phyloP scores from a whole-genome alignment of 1,139 yeast species.

The Saccharomyces hybrid region DNA sequence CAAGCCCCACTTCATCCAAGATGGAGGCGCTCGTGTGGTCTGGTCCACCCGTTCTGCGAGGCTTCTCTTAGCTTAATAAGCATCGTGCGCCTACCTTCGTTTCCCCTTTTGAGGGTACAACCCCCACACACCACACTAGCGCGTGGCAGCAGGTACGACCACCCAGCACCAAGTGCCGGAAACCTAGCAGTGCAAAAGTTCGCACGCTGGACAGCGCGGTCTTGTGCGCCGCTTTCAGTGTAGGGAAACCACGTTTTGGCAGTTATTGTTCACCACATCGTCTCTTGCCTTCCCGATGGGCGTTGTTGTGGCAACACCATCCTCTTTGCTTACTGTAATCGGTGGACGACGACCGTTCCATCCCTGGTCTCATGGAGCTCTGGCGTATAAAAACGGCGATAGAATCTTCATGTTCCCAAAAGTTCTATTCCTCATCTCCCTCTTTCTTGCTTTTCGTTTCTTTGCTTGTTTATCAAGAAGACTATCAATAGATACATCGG shows the following conservation, averaged over 20 bases:
- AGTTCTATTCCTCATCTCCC: not conserved
- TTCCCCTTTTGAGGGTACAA: not conserved
- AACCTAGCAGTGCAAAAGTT: not conserved
- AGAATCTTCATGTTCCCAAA: not conserved
- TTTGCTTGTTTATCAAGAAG: not conserved
- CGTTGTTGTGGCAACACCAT: constrained; percentile 6
- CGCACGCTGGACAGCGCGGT: not conserved
- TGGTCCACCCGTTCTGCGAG: not conserved
- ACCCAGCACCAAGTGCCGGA: not conserved
- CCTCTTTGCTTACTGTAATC: not conserved
- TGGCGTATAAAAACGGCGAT: not conserved
- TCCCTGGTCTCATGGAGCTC: not conserved
- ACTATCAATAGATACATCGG: not conserved
- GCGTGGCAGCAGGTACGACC: not conserved
- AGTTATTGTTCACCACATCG: constrained; percentile 1
- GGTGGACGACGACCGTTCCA: not conserved
- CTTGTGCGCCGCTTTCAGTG: not conserved
- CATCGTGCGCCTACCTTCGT: not conserved
- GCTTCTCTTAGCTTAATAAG: not conserved
- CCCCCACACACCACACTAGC: not conserved
- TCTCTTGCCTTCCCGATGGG: not conserved
- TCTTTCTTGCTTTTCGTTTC: not conserved
- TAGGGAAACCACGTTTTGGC: not conserved
- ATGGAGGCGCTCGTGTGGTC: not conserved
- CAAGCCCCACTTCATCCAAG: not conserved